A percentile compares a stretch with the other conserved stretches of the same genome.
phyloP scores from a whole-genome alignment of 2,329 filamentous ascomycete genomes.

The Aspergillus sp. region DNA sequence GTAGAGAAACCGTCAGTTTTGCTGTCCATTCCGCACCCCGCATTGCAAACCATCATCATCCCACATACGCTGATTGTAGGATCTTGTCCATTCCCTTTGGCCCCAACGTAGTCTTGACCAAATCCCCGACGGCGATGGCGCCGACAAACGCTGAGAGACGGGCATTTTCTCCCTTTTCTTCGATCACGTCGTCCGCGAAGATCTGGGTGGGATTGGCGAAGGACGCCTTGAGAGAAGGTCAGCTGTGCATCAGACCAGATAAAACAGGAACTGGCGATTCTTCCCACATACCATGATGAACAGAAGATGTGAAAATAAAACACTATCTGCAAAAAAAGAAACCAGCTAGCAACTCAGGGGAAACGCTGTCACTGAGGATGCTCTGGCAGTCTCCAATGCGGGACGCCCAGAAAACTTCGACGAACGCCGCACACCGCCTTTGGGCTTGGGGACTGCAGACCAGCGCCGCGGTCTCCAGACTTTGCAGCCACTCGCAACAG shows the following conservation, averaged over 20 bases:
- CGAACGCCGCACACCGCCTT: neutral
- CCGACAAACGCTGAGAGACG: conserved; percentile 97
- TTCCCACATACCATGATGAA: conserved; percentile 23
- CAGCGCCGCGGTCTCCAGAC: neutral
- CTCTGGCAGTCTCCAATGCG: conserved; percentile 8
- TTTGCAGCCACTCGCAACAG: neutral
- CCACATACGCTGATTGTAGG: conserved; percentile 77
- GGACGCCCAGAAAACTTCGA: conserved; percentile 20
- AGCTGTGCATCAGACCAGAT: conserved; percentile 4
- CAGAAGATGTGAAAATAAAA: conserved; percentile 8
- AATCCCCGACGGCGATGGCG: conserved; percentile 91
- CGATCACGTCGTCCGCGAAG: conserved; percentile 91
- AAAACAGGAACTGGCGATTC: neutral
- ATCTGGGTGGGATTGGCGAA: conserved; percentile 81
- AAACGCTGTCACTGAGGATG: too few species aligned
- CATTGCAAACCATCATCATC: neutral
- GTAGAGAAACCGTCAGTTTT: conserved; percentile 2
- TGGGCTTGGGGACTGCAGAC: conserved; percentile 8
- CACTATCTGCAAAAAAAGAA: conserved; percentile 10
- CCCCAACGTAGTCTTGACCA: conserved; percentile 94
- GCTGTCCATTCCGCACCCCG: conserved; percentile 9
- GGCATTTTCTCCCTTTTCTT: conserved; percentile 99
- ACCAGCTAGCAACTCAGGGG: conserved; percentile 15
- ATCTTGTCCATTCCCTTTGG: conserved; percentile 99
- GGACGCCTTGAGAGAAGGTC: conserved; percentile 21